Conservation (phyloP, 129 eudicot species). For the Flaveria brownii region DNA sequence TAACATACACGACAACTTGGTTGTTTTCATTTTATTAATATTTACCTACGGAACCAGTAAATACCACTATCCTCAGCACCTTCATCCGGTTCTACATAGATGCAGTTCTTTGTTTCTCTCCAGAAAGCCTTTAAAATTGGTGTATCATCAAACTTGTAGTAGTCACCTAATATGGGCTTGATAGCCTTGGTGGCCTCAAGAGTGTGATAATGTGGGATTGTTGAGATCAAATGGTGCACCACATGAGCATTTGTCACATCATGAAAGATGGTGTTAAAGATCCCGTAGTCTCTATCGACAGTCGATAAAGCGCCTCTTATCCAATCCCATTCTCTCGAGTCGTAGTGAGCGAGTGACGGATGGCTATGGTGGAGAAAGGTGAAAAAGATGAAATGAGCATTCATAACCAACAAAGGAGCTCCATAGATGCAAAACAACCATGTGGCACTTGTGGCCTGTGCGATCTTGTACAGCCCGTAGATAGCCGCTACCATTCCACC, state of each 20-base stretch:
- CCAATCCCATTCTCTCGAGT: constrained; percentile 45
- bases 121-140: constrained; percentile 31
- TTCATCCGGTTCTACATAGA: constrained; percentile 35
- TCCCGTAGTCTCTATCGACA: constrained; percentile 35
- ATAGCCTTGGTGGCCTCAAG: constrained; percentile 38
- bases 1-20: not conserved
- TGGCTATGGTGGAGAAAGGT: constrained; percentile 37
- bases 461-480: constrained; percentile 24
- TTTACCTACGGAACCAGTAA: constrained; percentile 37
- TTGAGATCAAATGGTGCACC: constrained; percentile 38
- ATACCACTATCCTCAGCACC: constrained; percentile 36
- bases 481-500: constrained; percentile 21
- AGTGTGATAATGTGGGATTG: constrained; percentile 45
- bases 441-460: constrained; percentile 6
- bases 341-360: constrained; percentile 39
- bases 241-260: constrained; percentile 36
- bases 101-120: constrained; percentile 34
- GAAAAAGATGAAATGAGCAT: constrained; percentile 15
- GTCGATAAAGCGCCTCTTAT: constrained; percentile 43
- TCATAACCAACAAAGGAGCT: constrained; percentile 24
- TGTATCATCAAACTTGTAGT: constrained; percentile 34
- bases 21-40: not conserved
- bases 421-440: constrained; percentile 37
- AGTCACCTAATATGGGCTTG: constrained; percentile 39
- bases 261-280: constrained; percentile 34